Evolutionary conservation across 2,329 filamentous ascomycete species (phyloP).

Genomic region (Fusarium subglutinans): DNA sequence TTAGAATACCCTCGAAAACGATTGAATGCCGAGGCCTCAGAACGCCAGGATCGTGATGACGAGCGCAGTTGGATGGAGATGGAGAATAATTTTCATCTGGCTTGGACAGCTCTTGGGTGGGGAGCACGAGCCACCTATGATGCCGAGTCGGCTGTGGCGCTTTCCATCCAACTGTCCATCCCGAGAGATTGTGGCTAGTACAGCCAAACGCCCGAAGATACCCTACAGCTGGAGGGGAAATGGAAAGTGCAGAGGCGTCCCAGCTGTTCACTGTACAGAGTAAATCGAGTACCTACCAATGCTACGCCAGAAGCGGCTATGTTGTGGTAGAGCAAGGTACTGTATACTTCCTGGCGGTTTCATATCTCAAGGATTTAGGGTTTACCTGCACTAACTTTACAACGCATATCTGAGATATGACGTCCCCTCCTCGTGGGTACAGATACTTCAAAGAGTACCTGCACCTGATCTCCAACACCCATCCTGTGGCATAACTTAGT

Average conservation of each 20-base stretch:
- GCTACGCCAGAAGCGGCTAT: not conserved
- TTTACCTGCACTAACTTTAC: slow-evolving; percentile 5
- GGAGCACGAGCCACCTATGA: slow-evolving; percentile 45
- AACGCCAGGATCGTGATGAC: slow-evolving; percentile 47
- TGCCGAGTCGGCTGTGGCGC: slow-evolving; percentile 35
- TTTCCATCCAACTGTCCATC: not conserved
- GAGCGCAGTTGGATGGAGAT: slow-evolving; percentile 45
- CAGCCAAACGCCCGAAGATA: not conserved
- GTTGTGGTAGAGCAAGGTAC: slow-evolving; percentile 21
- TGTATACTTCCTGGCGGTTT: slow-evolving; percentile 15
- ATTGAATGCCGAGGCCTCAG: slow-evolving; percentile 40
- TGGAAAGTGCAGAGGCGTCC: not conserved
- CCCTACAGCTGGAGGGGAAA: slow-evolving; percentile 13
- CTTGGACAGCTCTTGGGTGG: slow-evolving; percentile 42
- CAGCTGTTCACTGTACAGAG: slow-evolving; percentile 3
- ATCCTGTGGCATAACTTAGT: not conserved
- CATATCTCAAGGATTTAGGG: not conserved
- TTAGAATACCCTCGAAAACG: slow-evolving; percentile 34
- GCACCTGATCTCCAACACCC: slow-evolving; percentile 7
- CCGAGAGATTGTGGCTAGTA: slow-evolving; percentile 21
- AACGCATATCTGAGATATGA: slow-evolving; percentile 18
- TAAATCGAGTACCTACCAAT: not conserved
- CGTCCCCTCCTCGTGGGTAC: slow-evolving; percentile 22
- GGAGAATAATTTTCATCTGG: slow-evolving; percentile 51
- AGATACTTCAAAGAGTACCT: slow-evolving; percentile 19